Conservation (phyloP, 208 protist species). For the Leishmania guyanensis region DNA sequence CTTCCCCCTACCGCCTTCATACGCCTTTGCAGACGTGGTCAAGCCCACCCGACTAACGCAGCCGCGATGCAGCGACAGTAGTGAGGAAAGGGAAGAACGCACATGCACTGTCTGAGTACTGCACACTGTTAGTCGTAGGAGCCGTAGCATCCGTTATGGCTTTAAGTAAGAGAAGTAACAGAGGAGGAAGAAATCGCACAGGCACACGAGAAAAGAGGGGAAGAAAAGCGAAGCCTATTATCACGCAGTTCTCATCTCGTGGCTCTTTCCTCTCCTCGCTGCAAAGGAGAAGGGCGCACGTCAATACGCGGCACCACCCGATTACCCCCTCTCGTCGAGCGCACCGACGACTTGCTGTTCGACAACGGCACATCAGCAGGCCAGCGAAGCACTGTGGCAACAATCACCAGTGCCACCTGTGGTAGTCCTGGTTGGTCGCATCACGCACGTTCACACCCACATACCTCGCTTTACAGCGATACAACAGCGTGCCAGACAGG, state of each 20-base stretch:
- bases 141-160: neutral
- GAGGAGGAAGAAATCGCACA: neutral
- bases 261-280: neutral
- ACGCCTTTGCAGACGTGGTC: neutral
- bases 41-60: neutral
- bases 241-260: neutral
- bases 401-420: neutral
- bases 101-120: neutral
- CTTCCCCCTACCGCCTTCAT: neutral
- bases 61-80: neutral
- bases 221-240: neutral
- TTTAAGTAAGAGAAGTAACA: neutral
- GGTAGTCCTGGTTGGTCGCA: neutral
- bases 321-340: too few species aligned
- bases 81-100: neutral
- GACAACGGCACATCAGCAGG: neutral
- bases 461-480: neutral
- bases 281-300: neutral
- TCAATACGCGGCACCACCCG: neutral
- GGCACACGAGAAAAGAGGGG: neutral
- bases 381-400: neutral
- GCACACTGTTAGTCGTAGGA: neutral
- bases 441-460: neutral
- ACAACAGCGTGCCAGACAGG: neutral
- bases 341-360: neutral